These are phyloP conservation scores for Geoglossum glabrum DNA, from an alignment of 495 filamentous ascomycete species.

Conservation along the genomic window DNA sequence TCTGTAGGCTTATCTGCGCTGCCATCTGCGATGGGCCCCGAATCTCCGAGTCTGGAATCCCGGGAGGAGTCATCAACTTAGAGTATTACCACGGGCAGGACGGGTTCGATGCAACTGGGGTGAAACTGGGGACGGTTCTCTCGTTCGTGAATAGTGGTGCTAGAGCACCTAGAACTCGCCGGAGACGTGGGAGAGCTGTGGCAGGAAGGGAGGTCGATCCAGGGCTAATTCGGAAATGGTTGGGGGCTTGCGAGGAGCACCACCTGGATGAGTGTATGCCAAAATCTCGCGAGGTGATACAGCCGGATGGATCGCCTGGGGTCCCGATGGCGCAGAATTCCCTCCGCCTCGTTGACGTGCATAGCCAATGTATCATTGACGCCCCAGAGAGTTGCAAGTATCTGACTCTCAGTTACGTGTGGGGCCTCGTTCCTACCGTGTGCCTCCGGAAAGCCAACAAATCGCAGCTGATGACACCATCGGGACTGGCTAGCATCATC, in stretches of 20 bases:
- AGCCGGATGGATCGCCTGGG: not conserved
- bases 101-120: not conserved
- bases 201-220: not conserved
- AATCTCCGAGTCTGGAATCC: not conserved
- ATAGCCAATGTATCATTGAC: not conserved
- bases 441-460: not conserved
- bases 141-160: not conserved
- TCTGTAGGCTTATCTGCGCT: not conserved
- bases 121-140: not conserved
- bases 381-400: not conserved
- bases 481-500: not conserved
- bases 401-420: slow-evolving; percentile 9
- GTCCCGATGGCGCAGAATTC: not conserved
- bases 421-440: slow-evolving; percentile 2
- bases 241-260: not conserved
- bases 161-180: not conserved
- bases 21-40: not conserved
- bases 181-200: not conserved
- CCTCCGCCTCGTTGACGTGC: not conserved
- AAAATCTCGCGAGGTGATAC: not conserved
- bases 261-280: not conserved
- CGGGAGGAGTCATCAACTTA: not conserved
- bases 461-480: not conserved
- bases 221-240: not conserved
- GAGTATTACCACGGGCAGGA: not conserved